Percentiles rank a stretch among this genome's conserved stretches.
These are phyloP conservation scores for Eucalyptus polybractea DNA, from an alignment of 345 rosid species.

Conservation along the genomic window DNA sequence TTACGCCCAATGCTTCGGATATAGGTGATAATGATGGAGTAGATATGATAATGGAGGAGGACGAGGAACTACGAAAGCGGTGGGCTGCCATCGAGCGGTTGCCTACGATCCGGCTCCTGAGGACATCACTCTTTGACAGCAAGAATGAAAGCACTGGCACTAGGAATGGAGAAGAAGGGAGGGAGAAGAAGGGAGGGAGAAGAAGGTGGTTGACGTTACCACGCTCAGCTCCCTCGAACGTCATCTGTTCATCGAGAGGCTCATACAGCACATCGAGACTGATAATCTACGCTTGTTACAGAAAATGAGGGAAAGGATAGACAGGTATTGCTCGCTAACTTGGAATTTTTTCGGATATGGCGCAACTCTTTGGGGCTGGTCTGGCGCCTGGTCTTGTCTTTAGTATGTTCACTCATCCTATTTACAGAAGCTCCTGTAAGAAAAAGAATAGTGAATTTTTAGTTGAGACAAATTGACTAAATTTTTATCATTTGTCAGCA, in stretches of 20 bases:
- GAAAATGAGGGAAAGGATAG: constrained; percentile 34
- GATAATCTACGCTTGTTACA: constrained; percentile 48
- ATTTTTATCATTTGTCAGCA: background rate
- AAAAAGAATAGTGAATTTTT: background rate
- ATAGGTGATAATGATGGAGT: background rate
- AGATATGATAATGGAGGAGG: background rate
- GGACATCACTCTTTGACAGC: constrained; percentile 31
- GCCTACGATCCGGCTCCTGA: constrained; percentile 47
- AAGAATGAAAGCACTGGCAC: background rate
- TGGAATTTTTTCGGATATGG: background rate
- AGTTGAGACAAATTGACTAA: background rate
- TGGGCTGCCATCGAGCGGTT: constrained; percentile 69
- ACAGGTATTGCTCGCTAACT: constrained; percentile 20
- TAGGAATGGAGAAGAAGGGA: background rate
- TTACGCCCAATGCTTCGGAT: background rate
- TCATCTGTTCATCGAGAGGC: constrained; percentile 47
- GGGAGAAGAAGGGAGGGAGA: background rate
- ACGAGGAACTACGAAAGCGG: background rate
- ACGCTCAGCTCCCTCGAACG: constrained; percentile 47
- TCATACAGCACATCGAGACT: constrained; percentile 53
- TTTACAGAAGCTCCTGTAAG: background rate
- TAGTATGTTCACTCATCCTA: background rate
- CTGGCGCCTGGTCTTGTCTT: background rate
- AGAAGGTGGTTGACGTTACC: constrained; percentile 31
- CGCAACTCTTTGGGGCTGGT: background rate